Percentiles rank a stretch among this genome's conserved stretches.
phyloP scores from a whole-genome alignment of 148 eudicot species.

The Drosera capensis region DNA sequence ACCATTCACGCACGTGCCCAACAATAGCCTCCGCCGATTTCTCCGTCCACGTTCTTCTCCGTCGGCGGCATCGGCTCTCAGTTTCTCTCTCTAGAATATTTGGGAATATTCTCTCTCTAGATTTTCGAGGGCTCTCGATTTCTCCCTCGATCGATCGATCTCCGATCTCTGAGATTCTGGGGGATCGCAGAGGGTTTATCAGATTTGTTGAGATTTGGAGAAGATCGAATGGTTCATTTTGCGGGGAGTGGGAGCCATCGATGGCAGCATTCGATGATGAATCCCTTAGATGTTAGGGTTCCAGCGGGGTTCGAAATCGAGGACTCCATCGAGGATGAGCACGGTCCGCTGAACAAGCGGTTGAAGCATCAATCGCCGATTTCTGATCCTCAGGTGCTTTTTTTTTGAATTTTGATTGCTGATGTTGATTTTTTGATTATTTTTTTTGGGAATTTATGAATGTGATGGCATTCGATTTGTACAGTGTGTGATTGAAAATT shows the following conservation, averaged over 20 bases:
- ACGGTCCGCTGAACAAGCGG: constrained; percentile 28
- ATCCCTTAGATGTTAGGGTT: background rate
- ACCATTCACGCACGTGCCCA: no score
- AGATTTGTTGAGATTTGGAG: background rate
- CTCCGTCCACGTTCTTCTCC: no score
- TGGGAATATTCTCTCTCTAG: no score
- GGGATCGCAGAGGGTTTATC: no score
- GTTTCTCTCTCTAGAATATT: no score
- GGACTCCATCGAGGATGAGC: constrained; percentile 24
- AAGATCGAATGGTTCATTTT: constrained; percentile 17
- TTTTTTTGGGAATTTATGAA: background rate
- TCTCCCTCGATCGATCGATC: no score
- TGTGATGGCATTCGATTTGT: no score
- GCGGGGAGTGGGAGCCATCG: constrained; percentile 14
- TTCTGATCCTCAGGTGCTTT: constrained; percentile 5
- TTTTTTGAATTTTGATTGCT: background rate
- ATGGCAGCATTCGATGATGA: constrained; percentile 4
- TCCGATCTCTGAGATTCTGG: no score
- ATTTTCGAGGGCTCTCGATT: no score
- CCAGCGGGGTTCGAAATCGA: constrained; percentile 33
- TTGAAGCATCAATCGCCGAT: constrained; percentile 14
- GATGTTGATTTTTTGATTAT: background rate
- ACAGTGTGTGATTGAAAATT: no score
- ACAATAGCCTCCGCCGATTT: no score
- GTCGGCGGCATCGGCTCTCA: no score